Conservation (phyloP, 306 rosid genomes). For the Astragalus membranaceus region DNA sequence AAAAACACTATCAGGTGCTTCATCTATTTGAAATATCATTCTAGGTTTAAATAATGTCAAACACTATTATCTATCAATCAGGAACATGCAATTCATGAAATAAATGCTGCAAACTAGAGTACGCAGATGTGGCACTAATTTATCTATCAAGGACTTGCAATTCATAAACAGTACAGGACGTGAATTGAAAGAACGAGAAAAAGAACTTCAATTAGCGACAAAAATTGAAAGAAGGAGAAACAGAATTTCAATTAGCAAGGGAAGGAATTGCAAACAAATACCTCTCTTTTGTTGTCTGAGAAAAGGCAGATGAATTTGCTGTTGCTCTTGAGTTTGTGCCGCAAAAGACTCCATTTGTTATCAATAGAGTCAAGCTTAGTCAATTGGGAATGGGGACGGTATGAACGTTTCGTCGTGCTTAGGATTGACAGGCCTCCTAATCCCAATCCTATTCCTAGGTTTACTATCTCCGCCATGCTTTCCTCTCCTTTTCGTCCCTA, state of each 20-base stretch:
- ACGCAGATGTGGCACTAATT: too few relatives aligned
- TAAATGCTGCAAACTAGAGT: too few relatives aligned
- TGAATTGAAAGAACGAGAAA: not conserved
- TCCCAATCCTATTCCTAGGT: slow-evolving; percentile 30
- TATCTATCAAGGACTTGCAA: not conserved
- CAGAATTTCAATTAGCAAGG: not conserved
- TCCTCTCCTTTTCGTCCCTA: not conserved
- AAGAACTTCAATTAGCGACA: not conserved
- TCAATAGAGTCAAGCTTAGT: slow-evolving; percentile 10
- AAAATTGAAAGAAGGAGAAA: not conserved
- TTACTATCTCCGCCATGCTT: slow-evolving; percentile 53
- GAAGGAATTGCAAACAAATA: not conserved
- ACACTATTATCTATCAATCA: too few relatives aligned
- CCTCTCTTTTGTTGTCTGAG: slow-evolving; percentile 67
- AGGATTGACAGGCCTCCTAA: slow-evolving; percentile 22
- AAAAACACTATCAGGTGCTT: too few relatives aligned
- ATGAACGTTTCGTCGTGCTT: slow-evolving; percentile 8
- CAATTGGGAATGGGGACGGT: slow-evolving; percentile 23
- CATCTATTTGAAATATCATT: not conserved
- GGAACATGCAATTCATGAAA: too few relatives aligned
- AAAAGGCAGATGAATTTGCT: slow-evolving; percentile 68
- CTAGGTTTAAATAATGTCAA: not conserved
- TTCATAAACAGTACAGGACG: not conserved
- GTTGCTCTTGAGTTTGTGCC: slow-evolving; percentile 41
- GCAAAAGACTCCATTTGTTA: slow-evolving; percentile 44